These are phyloP conservation scores for Stephania cephalantha DNA, from an alignment of 164 flowering plant genomes.

Conservation along the genomic window DNA sequence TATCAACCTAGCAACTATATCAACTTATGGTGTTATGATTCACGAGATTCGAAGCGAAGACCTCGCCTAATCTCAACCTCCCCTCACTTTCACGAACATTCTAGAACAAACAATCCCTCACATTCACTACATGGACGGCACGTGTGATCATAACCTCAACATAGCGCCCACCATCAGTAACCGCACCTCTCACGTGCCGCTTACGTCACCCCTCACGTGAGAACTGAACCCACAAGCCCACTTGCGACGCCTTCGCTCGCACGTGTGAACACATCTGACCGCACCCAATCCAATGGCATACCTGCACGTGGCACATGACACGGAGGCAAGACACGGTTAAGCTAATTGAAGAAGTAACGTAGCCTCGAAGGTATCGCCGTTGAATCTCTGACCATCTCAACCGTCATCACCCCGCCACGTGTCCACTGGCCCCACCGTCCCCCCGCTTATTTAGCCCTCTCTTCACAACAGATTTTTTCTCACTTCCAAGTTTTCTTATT, in stretches of 20 bases:
- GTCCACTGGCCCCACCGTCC: not conserved
- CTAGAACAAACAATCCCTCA: not conserved
- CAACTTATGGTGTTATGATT: no score
- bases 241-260: no score
- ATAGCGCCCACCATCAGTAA: no score
- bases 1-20: no score
- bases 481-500: no score
- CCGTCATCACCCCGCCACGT: not conserved
- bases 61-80: not conserved
- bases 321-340: not conserved
- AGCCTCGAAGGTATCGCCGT: slow-evolving; percentile 1
- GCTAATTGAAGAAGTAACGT: not conserved
- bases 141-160: not conserved
- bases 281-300: not conserved
- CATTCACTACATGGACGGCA: not conserved
- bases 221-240: no score
- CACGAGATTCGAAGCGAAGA: no score
- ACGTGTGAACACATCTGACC: not conserved
- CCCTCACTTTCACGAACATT: not conserved
- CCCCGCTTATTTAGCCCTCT: not conserved
- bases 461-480: not conserved
- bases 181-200: no score
- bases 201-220: no score
- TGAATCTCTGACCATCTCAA: not conserved
- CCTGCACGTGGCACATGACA: not conserved